Conservation (phyloP, 2,329 filamentous ascomycete species). For the Tolypocladium nubicola region DNA sequence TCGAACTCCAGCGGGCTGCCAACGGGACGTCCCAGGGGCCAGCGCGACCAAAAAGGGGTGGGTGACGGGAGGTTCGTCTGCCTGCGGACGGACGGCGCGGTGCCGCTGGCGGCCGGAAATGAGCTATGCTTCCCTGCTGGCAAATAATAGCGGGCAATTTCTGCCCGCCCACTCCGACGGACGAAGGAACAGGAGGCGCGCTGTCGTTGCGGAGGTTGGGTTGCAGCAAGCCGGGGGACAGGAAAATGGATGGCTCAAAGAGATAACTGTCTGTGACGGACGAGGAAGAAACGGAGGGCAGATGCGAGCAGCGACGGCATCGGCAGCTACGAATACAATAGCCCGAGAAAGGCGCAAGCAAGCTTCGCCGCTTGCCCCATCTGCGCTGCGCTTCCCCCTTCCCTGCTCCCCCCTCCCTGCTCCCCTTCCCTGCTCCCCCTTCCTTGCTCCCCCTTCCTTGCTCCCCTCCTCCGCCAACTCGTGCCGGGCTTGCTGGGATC, state of each 20-base stretch:
- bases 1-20: not conserved
- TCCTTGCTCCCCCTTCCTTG: not conserved
- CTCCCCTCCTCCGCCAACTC: not conserved
- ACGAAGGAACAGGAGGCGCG: not conserved
- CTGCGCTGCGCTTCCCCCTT: not conserved
- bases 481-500: not conserved
- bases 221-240: not conserved
- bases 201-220: not conserved
- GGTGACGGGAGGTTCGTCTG: not conserved
- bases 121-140: not conserved
- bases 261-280: not conserved
- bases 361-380: not conserved
- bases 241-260: not conserved
- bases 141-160: not conserved
- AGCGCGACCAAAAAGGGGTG: slow-evolving; percentile 4
- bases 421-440: not conserved
- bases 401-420: no score
- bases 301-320: not conserved
- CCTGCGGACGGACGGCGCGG: not conserved
- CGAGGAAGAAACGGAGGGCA: not conserved
- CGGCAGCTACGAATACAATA: not conserved
- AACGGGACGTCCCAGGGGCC: not conserved
- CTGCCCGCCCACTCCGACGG: not conserved
- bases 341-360: not conserved
- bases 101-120: not conserved